Evolutionary conservation across 1,139 yeast genomes (phyloP).

Genomic region (Blastobotrys indianensis): DNA sequence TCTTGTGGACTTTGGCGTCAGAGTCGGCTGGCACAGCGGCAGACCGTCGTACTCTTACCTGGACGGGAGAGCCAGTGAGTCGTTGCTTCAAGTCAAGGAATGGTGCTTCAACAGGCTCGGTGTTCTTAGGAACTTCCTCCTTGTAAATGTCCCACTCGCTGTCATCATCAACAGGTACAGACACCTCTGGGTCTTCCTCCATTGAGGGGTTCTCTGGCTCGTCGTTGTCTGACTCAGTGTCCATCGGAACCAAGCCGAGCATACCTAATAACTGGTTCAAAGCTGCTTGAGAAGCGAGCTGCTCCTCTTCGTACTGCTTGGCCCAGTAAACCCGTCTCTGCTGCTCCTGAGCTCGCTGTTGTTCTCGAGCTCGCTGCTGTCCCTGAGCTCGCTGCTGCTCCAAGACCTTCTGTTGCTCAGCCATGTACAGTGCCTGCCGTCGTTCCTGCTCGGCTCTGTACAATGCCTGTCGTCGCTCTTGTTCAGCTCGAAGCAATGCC

Average conservation of each 20-base stretch:
- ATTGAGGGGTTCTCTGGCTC: neutral
- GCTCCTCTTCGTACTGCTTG: neutral
- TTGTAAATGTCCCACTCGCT: slow-evolving; percentile 6
- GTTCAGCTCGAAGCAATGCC: neutral
- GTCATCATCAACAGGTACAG: slow-evolving; percentile 8
- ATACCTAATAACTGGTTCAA: too few species aligned
- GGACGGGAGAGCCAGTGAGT: too few species aligned
- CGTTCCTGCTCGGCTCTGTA: slow-evolving; percentile 2
- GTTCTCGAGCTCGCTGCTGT: neutral
- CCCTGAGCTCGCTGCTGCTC: neutral
- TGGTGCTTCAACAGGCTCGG: slow-evolving; percentile 8
- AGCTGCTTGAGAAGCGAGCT: neutral
- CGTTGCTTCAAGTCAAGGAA: neutral
- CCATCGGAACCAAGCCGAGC: neutral
- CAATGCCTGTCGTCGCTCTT: neutral
- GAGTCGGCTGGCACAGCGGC: too few species aligned
- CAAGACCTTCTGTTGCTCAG: neutral
- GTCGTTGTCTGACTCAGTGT: neutral
- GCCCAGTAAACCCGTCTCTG: neutral
- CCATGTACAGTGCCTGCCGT: neutral
- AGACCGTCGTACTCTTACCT: too few species aligned
- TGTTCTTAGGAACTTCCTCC: neutral
- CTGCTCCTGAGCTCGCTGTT: neutral
- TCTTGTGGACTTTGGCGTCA: too few species aligned
- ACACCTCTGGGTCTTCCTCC: slow-evolving; percentile 6